Base-by-base conservation (phyloP, 441 rosid species). In the Aleurites moluccanus region DNA sequence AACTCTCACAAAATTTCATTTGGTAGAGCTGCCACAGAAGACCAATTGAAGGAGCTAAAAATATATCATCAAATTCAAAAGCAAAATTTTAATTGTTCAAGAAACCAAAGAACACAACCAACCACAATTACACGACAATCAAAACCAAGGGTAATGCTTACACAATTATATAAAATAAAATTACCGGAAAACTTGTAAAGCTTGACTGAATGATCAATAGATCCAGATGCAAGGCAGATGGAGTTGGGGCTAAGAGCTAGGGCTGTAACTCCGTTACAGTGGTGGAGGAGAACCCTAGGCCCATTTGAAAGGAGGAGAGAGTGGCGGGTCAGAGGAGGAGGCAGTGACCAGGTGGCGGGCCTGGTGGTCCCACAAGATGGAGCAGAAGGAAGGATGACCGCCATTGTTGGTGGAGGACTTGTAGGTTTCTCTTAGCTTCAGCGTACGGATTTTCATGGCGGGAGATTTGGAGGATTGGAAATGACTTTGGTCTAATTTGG, bases 201-300 rank as follows among this genome's bases (percentile, higher is more conserved):
- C 89, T 95, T 95, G 68, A 95, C 98, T 57, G 98, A 91, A 81
- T 88, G 97, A 77, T 92, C 99, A 27, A 92, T 83, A 59, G 99
- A 93, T 59, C 95, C 98, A 20, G 99, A 93, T 44, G 99, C 97
- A 64, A 95, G 96, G 87, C 92, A 89, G 64, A 97, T 85, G 72
- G 95, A 91, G 77, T 95, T 91, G 53, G 90, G 90, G 85, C 96
- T 93, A 33, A 95, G 89, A 30, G 96, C 91, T 38, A 93, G 72
- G 42, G 97, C 87, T 11, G 98, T 93, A 79, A 91, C 96, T 25
- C 98, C 97, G 56, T 95, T 98, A 11, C 91, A 92, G 76, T 95
- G 99, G 85, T 93, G 99, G 28, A 96, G 92, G 52, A 95, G 92
- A 70, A 91, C 59, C 79, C 76, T 88, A 1, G 99, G 90, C 0